Evolutionary conservation across 495 filamentous ascomycete species (phyloP), one percentile per base, ranked within the genome.

Genomic region (Pseudevernia furfuracea): DNA sequence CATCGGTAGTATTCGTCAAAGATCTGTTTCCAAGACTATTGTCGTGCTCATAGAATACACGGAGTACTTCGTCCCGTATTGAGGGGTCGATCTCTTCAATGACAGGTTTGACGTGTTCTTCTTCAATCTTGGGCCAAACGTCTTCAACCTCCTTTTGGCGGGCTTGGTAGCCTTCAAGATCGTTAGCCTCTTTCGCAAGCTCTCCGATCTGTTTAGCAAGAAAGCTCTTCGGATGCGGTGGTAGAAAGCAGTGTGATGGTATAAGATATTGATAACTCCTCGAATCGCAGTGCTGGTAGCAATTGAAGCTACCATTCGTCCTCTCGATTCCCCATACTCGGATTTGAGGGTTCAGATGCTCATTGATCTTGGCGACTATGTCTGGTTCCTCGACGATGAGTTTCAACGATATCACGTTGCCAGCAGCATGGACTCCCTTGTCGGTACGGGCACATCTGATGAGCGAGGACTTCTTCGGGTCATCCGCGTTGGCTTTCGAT

Each of bases 341-440:
- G 62, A 98, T 97, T 74, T 97, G 94, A 3, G 87, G 79, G 28
- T 87, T 87, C 34, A 98, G 82, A 57, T 90, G 74, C 32, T 84
- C 80, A 73, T 98, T 98, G 80, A 98, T 96, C 75, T 89, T 96
- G 58, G 89, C 74, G 34, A 97, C 86, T 58, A 96, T 84, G 67
- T 95, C 85, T 4, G 84, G 78, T 67, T 97, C 95, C 73, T 97
- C 92, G 44, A 96, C 85, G 69, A 98, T 97, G 62, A 98, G 80
- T 75, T 98, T 98, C 64, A 98, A 78, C 8, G 91, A 96, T 43
- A 98, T 88, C 58, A 97, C 86, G 74, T 98, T 98, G 14, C 95
- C 94, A 3, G 94, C 95, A 3, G 94, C 94, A 73, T 97, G 95
- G 4, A 98, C 94, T 61, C 95, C 95, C 79, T 97, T 97, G 76